Base-by-base conservation (phyloP, 108 stramenopile genomes). In the Cyclotella atomus region DNA sequence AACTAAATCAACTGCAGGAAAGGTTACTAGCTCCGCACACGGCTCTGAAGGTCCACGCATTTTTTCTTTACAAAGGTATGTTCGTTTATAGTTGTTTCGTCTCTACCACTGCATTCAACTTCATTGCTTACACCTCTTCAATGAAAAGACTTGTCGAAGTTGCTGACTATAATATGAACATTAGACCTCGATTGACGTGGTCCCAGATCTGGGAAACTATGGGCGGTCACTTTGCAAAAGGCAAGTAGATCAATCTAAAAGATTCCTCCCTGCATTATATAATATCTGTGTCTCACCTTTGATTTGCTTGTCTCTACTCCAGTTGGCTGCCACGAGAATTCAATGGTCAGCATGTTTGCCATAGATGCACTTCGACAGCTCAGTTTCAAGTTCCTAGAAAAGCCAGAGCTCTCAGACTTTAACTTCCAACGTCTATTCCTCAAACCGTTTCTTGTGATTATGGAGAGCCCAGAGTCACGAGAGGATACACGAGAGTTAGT, bases 331-430 rank as follows among this genome's bases (percentile, higher is more conserved):
- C 93, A 98, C 70, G 73, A 83, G 15, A 98, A 99, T 74, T 75
- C 83, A 4, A 88, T 90, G 81, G 91, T 99, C 28, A 96, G 97
- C 71, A 96, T 96, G 84, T 99, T 93, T 75, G 96, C 98, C 5
- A 93, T 99, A 33, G 99, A 99, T 83, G 93, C 97, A 21, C 81
- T 99, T 38, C 92, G 97, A 59, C 99, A 99, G 85, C 89, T 99
- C 55, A 95, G 97, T 50, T 87, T 97, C 73, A 98, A 99, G 82
- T 99, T 99, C 86, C 77, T 99, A 69, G 92, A 92, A 70, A 98
- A 99, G 83, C 95, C 95, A 23, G 99, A 99, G 73, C 88, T 97
- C 32, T 77, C 89, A 59, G 96, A 96, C 64, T 99, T 98, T 65
- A 96, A 96, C 83, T 99, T 99, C 73, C 99, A 99, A 81, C 68